Conservation (phyloP, 768 basidiomycete genomes). For the Russula sp. region DNA sequence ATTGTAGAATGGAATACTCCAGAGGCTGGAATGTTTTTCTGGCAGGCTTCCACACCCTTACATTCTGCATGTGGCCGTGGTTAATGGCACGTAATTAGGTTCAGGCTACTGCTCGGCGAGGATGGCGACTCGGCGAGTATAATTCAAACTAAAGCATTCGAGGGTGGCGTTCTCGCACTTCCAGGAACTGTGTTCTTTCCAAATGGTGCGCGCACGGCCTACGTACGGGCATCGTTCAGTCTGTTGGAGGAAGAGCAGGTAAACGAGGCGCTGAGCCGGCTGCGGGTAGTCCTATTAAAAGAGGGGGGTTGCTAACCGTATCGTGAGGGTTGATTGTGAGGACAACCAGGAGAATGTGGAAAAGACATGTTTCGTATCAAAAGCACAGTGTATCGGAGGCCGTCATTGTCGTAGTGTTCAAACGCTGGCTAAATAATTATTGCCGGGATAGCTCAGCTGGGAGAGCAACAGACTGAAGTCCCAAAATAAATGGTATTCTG, state of each 20-base stretch:
- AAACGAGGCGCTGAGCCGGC: conserved; percentile 62
- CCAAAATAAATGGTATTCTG: conserved; percentile 35
- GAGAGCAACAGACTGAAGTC: conserved; percentile 32
- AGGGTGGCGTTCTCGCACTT: conserved; percentile 81
- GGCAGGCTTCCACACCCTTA: conserved; percentile 38
- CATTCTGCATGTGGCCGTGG: conserved; percentile 4
- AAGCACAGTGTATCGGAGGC: too few relatives aligned
- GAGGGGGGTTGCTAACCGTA: neutral
- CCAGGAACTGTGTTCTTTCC: conserved; percentile 84
- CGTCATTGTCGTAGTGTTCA: too few relatives aligned
- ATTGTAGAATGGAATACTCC: conserved; percentile 69
- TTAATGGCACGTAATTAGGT: conserved; percentile 39
- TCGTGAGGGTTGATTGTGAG: neutral
- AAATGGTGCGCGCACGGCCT: conserved; percentile 57
- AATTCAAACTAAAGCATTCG: conserved; percentile 69
- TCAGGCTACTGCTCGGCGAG: conserved; percentile 65
- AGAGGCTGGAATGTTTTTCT: conserved; percentile 87
- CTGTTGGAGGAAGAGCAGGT: conserved; percentile 59
- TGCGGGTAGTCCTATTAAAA: conserved; percentile 34
- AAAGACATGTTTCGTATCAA: too few relatives aligned
- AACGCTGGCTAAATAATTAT: too few relatives aligned
- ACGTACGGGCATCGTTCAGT: conserved; percentile 82
- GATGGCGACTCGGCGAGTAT: conserved; percentile 47
- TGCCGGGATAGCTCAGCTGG: conserved; percentile 31
- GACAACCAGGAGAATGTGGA: too few relatives aligned